phyloP scores from a whole-genome alignment of 176 grass and related monocot species.

The Alopecurus myosuroides region DNA sequence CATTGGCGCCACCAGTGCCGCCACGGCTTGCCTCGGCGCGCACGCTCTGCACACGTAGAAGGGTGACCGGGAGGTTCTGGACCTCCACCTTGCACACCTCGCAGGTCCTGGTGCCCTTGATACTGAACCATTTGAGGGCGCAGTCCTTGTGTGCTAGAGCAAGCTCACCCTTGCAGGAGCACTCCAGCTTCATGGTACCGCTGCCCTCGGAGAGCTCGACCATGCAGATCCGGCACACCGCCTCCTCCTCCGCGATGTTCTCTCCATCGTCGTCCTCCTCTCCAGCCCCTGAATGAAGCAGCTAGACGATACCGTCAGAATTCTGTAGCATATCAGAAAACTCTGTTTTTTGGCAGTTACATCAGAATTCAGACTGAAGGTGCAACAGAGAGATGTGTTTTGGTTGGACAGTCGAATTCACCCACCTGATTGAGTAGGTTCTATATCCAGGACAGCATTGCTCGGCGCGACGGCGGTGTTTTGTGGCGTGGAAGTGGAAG shows the following conservation, averaged over 20 bases:
- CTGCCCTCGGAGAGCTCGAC: conserved; percentile 69
- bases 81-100: conserved; percentile 89
- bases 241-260: conserved; percentile 86
- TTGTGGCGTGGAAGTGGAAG: conserved; percentile 43
- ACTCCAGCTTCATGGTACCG: conserved; percentile 70
- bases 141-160: conserved; percentile 76
- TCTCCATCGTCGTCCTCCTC: conserved; percentile 46
- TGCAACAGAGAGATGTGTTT: neutral
- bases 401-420: neutral
- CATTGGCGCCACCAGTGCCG: neutral
- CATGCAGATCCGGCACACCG: conserved; percentile 94
- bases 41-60: conserved; percentile 49
- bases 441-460: conserved; percentile 23
- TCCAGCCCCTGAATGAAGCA: conserved; percentile 19
- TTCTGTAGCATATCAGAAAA: neutral
- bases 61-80: conserved; percentile 81
- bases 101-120: conserved; percentile 72
- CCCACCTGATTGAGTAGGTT: conserved; percentile 47
- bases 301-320: neutral
- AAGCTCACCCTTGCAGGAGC: conserved; percentile 80
- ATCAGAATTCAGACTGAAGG: neutral
- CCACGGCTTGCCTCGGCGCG: neutral
- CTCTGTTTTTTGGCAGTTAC: neutral
- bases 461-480: neutral
- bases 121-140: conserved; percentile 92